A percentile compares a stretch with the other conserved stretches of the same genome.
These are phyloP conservation scores for Pythium volutum DNA, from an alignment of 352 stramenopile species.

Conservation along the genomic window DNA sequence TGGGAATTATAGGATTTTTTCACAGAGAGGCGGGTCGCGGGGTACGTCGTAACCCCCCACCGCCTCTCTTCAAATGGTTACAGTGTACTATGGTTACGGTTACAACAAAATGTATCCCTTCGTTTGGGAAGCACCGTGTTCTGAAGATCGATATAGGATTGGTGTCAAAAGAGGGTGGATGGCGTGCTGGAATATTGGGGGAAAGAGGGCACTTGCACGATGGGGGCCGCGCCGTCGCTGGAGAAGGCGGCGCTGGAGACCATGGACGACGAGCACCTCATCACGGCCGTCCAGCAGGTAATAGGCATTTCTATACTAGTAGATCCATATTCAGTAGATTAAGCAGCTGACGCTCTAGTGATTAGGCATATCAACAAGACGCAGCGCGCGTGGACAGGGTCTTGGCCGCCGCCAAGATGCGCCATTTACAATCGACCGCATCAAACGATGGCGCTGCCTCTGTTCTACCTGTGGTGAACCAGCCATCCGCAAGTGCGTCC, in stretches of 20 bases:
- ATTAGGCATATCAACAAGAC: constrained; percentile 50
- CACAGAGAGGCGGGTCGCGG: neutral
- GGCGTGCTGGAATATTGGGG: neutral
- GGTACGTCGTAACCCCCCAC: neutral
- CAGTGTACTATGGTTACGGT: neutral
- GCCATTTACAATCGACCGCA: constrained; percentile 21
- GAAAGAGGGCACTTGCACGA: neutral
- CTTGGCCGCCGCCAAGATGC: constrained; percentile 42
- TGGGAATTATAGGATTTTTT: neutral
- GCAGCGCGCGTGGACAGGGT: constrained; percentile 49
- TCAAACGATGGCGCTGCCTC: neutral
- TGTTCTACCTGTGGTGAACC: neutral
- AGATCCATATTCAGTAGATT: neutral
- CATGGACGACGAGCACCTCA: constrained; percentile 63
- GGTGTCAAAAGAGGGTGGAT: constrained; percentile 10
- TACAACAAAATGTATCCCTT: neutral
- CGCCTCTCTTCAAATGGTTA: neutral
- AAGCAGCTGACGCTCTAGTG: neutral
- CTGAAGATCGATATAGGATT: neutral
- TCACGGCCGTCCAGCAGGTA: constrained; percentile 41
- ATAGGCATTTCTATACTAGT: neutral
- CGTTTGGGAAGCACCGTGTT: neutral
- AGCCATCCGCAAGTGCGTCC: neutral
- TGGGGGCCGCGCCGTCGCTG: constrained; percentile 39
- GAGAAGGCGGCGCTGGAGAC: constrained; percentile 50